phyloP scores from a whole-genome alignment of 2,329 filamentous ascomycete species.

The Cladosporium velox region DNA sequence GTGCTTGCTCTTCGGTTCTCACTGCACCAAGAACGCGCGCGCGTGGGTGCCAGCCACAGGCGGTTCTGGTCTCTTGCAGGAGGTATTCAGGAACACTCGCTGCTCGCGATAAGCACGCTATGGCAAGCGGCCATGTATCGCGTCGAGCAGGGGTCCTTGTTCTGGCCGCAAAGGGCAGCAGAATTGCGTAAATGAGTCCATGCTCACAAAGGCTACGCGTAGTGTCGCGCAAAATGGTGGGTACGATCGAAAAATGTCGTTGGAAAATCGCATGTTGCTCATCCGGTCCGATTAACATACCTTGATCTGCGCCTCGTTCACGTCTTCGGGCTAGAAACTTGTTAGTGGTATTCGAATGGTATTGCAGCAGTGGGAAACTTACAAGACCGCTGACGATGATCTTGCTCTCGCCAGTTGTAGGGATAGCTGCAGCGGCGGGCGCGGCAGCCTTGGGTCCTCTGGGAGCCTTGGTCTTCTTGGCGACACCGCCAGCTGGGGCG shows the following conservation, averaged over 20 bases:
- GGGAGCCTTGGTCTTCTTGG: slow-evolving; percentile 66
- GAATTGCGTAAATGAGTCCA: slow-evolving; percentile 2
- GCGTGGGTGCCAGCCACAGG: slow-evolving; percentile 27
- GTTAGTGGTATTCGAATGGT: slow-evolving; percentile 49
- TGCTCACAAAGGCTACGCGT: slow-evolving; percentile 19
- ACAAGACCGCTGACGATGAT: slow-evolving; percentile 99
- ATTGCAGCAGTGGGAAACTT: slow-evolving; percentile 47
- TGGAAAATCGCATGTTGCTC: slow-evolving; percentile 40
- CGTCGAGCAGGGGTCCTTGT: slow-evolving; percentile 12
- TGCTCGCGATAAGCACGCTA: slow-evolving; percentile 15
- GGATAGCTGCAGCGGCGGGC: slow-evolving; percentile 63
- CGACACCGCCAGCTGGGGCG: slow-evolving; percentile 80
- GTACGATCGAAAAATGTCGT: slow-evolving; percentile 35
- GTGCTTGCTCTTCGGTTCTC: slow-evolving; percentile 33
- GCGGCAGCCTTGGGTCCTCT: slow-evolving; percentile 54
- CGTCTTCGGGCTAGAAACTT: slow-evolving; percentile 76
- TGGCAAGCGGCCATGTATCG: slow-evolving; percentile 13
- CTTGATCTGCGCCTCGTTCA: slow-evolving; percentile 97
- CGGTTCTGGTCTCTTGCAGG: slow-evolving; percentile 20
- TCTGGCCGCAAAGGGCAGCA: slow-evolving; percentile 15
- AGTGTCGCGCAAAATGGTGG: slow-evolving; percentile 6
- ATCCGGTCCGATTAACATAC: slow-evolving; percentile 88
- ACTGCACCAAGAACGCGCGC: slow-evolving; percentile 37
- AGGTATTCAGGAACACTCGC: slow-evolving; percentile 16
- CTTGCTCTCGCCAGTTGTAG: slow-evolving; percentile 76